Base-by-base conservation (phyloP, 2,329 filamentous ascomycete genomes). In the Xenoacremonium recifei region DNA sequence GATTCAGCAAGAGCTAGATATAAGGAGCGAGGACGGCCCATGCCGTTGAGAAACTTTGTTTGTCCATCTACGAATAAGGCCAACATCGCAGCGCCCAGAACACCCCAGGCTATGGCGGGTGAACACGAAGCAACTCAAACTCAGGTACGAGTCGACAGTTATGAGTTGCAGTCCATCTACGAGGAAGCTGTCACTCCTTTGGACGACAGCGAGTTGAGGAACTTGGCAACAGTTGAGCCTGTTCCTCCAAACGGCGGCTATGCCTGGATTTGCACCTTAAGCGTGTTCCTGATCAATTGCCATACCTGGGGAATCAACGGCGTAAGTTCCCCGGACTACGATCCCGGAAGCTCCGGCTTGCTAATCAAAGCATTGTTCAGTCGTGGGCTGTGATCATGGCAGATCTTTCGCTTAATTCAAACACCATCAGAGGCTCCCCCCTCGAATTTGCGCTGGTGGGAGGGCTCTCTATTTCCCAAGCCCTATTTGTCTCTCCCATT, bases 381-480 rank as follows among this genome's bases (percentile, higher is more conserved):
- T 54, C 49, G 29, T 62, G 59, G 40, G 51, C 54, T 17, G 71
- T 79, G 17, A 79, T 79, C 50, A 65, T 78, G 2, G 75, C 75
- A 5, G 70, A 76, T 54, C 76, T 76, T 42, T 66, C 77, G 16
- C 68, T 73, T 32, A 74, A 73, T 23, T 69, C 80, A 40, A 69
- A 72, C 31, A 87, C 84, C 50, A 72, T 78, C 0, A 76, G 74
- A 13, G 76, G 83, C 5, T 80, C 76, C 0, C 65, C 76, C 2
- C 72, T 89, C 3, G 72, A 80, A 9, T 89, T 82, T 62, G 85
- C 86, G 34, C 88, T 90, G 56, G 75, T 90, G 17, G 86, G 86
- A 23, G 44, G 44, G 11, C 50, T 62, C 3, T 59, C 52, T 46
- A 43, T 54, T 18, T 47, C 40, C 25, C 44, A 53, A 34, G 82